These are phyloP conservation scores for Trypanosoma theileri DNA, from an alignment of 208 protist genomes.

Conservation along the genomic window DNA sequence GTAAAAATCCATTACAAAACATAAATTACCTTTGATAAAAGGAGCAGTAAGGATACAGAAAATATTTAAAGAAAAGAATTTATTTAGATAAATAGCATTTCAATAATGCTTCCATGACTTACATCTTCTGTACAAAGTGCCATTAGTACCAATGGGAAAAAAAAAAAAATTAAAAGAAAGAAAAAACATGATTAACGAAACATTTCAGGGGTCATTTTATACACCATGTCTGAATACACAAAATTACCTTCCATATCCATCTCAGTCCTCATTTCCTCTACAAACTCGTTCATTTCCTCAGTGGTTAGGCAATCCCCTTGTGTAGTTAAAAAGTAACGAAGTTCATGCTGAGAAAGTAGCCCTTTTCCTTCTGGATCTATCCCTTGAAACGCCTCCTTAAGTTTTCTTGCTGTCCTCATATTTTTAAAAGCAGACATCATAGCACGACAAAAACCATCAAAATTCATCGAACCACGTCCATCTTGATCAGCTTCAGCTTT, in stretches of 20 bases:
- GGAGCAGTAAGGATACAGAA: too few relatives aligned
- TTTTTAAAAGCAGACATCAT: constrained; percentile 62
- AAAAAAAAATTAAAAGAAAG: constrained; percentile 1
- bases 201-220: constrained; percentile 87
- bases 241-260: constrained; percentile 91
- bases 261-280: constrained; percentile 82
- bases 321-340: constrained; percentile 93
- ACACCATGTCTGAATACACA: constrained; percentile 63
- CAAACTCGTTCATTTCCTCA: constrained; percentile 91
- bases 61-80: not conserved
- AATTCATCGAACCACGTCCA: constrained; percentile 65
- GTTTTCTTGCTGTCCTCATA: constrained; percentile 64
- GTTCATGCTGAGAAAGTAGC: constrained; percentile 89
- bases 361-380: constrained; percentile 95
- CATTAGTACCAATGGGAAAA: not conserved
- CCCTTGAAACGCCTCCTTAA: constrained; percentile 90
- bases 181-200: constrained; percentile 45
- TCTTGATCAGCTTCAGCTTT: constrained; percentile 60
- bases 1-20: not conserved
- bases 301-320: constrained; percentile 91
- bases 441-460: constrained; percentile 73
- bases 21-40: not conserved
- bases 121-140: too few relatives aligned
- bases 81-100: not conserved
- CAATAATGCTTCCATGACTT: too few relatives aligned